These are phyloP conservation scores for Pseudogymnoascus sp. DNA, from an alignment of 2,329 filamentous ascomycete genomes.

Conservation along the genomic window DNA sequence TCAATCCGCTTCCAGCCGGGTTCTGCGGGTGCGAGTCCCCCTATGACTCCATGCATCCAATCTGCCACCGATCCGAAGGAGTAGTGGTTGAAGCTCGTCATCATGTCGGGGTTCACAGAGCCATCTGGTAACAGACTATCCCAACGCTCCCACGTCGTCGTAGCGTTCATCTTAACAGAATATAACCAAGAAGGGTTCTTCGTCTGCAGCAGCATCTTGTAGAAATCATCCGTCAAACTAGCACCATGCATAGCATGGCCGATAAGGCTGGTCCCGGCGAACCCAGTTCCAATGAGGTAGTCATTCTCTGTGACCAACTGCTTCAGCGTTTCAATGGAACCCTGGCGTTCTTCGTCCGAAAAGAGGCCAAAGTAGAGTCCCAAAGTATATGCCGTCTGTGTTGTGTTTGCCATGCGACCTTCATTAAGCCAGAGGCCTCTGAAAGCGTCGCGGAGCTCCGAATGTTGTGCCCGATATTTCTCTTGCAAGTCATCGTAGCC, in stretches of 20 bases:
- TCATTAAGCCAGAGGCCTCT: neutral
- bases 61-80: constrained; percentile 30
- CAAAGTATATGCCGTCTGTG: constrained; percentile 17
- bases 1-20: constrained; percentile 22
- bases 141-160: constrained; percentile 32
- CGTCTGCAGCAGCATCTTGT: constrained; percentile 29
- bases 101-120: constrained; percentile 27
- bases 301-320: neutral
- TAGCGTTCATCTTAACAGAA: constrained; percentile 28
- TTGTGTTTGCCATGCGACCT: constrained; percentile 13
- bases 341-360: neutral
- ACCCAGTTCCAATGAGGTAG: constrained; percentile 14
- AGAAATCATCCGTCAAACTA: constrained; percentile 11
- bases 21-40: constrained; percentile 21
- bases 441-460: constrained; percentile 7
- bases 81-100: constrained; percentile 33
- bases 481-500: neutral
- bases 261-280: constrained; percentile 19
- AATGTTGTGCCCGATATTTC: constrained; percentile 8
- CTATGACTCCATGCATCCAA: constrained; percentile 29
- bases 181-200: constrained; percentile 26
- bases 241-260: neutral
- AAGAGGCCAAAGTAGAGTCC: constrained; percentile 16
- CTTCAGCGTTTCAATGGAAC: constrained; percentile 9
- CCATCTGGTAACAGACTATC: constrained; percentile 27